Evolutionary conservation across 352 stramenopile genomes (phyloP).

Genomic region (Pilasporangium apinafurcum): DNA sequence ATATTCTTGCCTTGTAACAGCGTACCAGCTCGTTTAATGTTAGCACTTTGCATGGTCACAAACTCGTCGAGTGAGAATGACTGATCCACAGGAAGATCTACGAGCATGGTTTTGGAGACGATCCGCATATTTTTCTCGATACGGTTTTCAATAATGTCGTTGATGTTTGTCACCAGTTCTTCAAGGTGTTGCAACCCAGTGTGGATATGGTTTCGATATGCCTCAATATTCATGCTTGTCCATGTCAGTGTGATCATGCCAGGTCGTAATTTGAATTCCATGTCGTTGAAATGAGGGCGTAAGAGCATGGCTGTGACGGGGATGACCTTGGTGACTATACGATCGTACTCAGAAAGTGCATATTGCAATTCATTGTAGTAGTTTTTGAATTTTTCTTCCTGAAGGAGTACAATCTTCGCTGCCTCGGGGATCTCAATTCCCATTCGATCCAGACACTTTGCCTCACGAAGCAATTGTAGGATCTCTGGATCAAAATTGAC

Average conservation of each 20-base stretch:
- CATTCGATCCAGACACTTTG: conserved; percentile 98
- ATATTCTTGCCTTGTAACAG: conserved; percentile 97
- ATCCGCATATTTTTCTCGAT: conserved; percentile 99
- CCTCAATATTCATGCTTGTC: conserved; percentile 99
- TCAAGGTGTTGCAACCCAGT: conserved; percentile 93
- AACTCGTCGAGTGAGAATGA: conserved; percentile 98
- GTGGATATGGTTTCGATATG: conserved; percentile 93
- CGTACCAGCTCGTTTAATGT: conserved; percentile 88
- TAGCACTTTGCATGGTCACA: conserved; percentile 94
- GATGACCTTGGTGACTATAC: conserved; percentile 96
- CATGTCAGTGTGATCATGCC: conserved; percentile 99
- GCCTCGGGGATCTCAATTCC: conserved; percentile 97
- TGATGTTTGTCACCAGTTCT: conserved; percentile 97
- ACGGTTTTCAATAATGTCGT: conserved; percentile 99
- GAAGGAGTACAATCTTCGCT: conserved; percentile 96
- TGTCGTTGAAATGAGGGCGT: conserved; percentile 97
- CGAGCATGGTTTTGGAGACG: conserved; percentile 95
- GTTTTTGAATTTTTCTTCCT: conserved; percentile 99
- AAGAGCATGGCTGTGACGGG: conserved; percentile 95
- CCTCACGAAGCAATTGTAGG: conserved; percentile 95
- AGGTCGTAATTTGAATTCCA: conserved; percentile 98
- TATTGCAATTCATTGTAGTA: conserved; percentile 98
- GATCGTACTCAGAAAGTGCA: conserved; percentile 95
- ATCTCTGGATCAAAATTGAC: conserved; percentile 99
- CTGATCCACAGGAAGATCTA: conserved; percentile 95